Base-by-base conservation (phyloP, 1,284 basidiomycete species). In the Ceratobasidium theobromae region DNA sequence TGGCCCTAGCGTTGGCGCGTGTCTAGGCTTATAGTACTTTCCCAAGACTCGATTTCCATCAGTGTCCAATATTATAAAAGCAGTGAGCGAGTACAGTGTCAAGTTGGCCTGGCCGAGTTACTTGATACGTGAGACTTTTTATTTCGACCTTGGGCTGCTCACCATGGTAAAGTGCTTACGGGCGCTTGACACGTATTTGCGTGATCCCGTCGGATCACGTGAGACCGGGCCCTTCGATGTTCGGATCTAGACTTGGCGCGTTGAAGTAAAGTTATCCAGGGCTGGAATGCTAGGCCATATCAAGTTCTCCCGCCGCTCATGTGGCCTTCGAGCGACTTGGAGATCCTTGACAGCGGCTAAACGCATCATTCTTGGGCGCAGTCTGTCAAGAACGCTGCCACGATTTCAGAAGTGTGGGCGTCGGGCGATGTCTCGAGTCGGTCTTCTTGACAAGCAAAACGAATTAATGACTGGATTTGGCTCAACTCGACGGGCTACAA, bases 41-140 rank as follows among this genome's bases (percentile, higher is more conserved):
- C 95, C 91, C 14, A 99, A 82, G 21, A 99, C 89, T 66, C 96
- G 90, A 76, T 95, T 89, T 16, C 95, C 95, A 72, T 98, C 95
- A 35, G 87, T 82, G 81, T 99, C 97, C 72, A 98, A 86, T 73
- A 98, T 86, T 71, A 99, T 77, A 76, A 99, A 91, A 5, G 89
- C 92, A 49, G 88, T 84, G 67, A 95, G 82, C 71, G 87, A 88
- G 79, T 96, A 95, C 51, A 98, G 81, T 2, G 91, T 88, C 65
- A 96, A 80, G 75, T 96, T 97, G 81, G 79, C 74, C 81, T 83
- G 58, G 38, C 30, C 27, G 35, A 12, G 3, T 21, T 33, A 9
- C 18, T 62, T 35, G 53, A 41, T 53, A 40, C 52, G 27, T 12
- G 33, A 21, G 32, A 38, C 40, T 18, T 43, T n/a, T 38, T 16